phyloP scores from a whole-genome alignment of 108 stramenopile genomes.

The Aurantiochytrium sp. region DNA sequence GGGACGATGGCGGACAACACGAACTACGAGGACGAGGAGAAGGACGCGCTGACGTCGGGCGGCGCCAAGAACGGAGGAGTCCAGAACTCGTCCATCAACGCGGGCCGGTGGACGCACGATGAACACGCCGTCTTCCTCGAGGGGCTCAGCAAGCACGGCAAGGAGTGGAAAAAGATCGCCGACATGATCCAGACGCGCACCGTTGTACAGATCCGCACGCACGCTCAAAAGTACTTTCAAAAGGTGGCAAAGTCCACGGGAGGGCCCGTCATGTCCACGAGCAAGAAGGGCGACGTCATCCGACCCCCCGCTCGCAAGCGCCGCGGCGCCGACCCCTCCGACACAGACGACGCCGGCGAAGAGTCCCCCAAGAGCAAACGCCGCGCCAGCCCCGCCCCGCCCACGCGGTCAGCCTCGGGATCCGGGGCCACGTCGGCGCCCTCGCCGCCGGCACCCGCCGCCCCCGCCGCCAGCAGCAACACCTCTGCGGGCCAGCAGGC shows the following conservation, averaged over 20 bases:
- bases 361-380: not conserved
- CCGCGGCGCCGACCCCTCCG: not conserved
- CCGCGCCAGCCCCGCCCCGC: not conserved
- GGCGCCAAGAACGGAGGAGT: too few species aligned
- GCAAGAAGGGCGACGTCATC: not conserved
- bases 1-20: too few species aligned
- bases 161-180: constrained; percentile 91
- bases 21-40: too few species aligned
- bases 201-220: constrained; percentile 94
- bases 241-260: constrained; percentile 75
- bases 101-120: constrained; percentile 52
- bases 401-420: not conserved
- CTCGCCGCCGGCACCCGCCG: not conserved
- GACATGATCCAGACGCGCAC: constrained; percentile 86
- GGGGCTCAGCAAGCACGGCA: constrained; percentile 79
- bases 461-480: not conserved
- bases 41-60: too few species aligned
- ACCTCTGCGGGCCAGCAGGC: not conserved
- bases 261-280: not conserved
- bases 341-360: not conserved
- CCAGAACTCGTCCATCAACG: not conserved
- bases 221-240: constrained; percentile 98
- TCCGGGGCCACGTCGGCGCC: not conserved
- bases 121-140: constrained; percentile 85
- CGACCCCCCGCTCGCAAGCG: constrained; percentile 1